phyloP scores from a whole-genome alignment of 768 basidiomycete genomes.

The Lentinus tigrinus region DNA sequence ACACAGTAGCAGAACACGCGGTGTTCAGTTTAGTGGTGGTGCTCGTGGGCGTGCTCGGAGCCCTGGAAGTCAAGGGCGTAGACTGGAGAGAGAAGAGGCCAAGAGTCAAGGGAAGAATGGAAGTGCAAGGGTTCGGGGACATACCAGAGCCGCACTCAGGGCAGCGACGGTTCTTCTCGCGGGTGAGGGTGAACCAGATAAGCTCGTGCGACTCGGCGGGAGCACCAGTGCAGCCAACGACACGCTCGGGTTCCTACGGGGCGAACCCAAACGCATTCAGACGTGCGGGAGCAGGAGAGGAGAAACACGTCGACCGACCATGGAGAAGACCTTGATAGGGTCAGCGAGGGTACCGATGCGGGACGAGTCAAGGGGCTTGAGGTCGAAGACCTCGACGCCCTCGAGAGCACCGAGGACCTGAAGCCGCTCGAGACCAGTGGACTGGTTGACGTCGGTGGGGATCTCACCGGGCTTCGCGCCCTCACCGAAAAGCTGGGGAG shows the following conservation, averaged over 20 bases:
- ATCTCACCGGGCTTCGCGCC: constrained; percentile 74
- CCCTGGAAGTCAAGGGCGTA: constrained; percentile 76
- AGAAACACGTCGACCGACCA: constrained; percentile 44
- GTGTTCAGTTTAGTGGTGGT: constrained; percentile 25
- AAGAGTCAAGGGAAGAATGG: constrained; percentile 1
- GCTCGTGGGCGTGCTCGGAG: constrained; percentile 44
- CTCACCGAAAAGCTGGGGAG: constrained; percentile 67
- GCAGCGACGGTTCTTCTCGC: constrained; percentile 77
- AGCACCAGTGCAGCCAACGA: constrained; percentile 91
- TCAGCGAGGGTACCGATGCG: constrained; percentile 84
- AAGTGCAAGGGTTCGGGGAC: constrained; percentile 25
- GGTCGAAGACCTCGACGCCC: constrained; percentile 89
- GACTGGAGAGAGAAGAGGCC: constrained; percentile 39
- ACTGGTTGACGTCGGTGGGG: constrained; percentile 84
- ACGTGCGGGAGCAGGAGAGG: not conserved
- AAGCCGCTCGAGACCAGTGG: constrained; percentile 95
- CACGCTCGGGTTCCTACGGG: constrained; percentile 71
- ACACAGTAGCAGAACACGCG: constrained; percentile 11
- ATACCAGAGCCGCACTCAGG: constrained; percentile 90
- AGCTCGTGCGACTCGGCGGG: constrained; percentile 96
- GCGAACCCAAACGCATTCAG: constrained; percentile 8
- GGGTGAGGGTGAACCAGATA: constrained; percentile 73
- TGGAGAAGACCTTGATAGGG: constrained; percentile 84
- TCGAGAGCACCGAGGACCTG: constrained; percentile 87
- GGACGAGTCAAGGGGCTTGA: constrained; percentile 78